These are phyloP conservation scores for Boletus rubescentipes DNA, from an alignment of 768 basidiomycete genomes.

Conservation along the genomic window DNA sequence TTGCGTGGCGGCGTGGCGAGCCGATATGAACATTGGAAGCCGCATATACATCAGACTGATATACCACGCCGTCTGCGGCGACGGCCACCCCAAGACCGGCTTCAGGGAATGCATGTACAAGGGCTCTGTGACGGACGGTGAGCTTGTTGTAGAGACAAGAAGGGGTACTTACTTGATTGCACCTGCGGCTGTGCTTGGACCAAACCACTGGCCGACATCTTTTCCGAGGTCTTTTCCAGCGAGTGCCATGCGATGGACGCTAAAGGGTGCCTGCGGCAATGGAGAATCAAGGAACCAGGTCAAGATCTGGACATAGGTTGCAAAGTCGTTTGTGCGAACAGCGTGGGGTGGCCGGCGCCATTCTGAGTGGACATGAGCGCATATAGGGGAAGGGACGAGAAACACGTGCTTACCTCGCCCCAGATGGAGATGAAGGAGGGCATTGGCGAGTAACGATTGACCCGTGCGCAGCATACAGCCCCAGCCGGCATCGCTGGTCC, in stretches of 20 bases:
- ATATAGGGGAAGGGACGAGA: not conserved
- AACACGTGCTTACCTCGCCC: slow-evolving; percentile 55
- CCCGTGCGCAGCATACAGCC: slow-evolving; percentile 91
- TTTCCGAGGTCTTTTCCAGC: slow-evolving; percentile 94
- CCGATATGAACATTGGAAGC: slow-evolving; percentile 51
- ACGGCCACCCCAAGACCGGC: slow-evolving; percentile 79
- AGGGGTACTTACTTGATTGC: slow-evolving; percentile 72
- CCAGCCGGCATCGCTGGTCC: slow-evolving; percentile 87
- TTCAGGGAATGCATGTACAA: slow-evolving; percentile 77
- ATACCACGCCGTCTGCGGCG: slow-evolving; percentile 80
- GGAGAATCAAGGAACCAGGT: slow-evolving; percentile 97
- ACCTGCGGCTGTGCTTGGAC: slow-evolving; percentile 95
- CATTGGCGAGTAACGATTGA: slow-evolving; percentile 79
- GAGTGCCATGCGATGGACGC: slow-evolving; percentile 93
- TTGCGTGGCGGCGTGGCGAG: slow-evolving; percentile 32
- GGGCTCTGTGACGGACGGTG: slow-evolving; percentile 46
- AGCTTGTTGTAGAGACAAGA: not conserved
- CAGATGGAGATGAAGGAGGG: slow-evolving; percentile 72
- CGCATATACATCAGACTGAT: slow-evolving; percentile 80
- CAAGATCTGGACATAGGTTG: slow-evolving; percentile 86
- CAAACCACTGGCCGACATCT: slow-evolving; percentile 97
- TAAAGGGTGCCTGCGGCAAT: slow-evolving; percentile 80
- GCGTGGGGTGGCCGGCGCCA: slow-evolving; percentile 77
- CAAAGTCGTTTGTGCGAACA: slow-evolving; percentile 63
- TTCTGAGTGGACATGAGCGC: slow-evolving; percentile 46